Evolutionary conservation across 306 rosid genomes (phyloP), one percentile per base, ranked within the genome.

Genomic region (Dalbergia cultrata): DNA sequence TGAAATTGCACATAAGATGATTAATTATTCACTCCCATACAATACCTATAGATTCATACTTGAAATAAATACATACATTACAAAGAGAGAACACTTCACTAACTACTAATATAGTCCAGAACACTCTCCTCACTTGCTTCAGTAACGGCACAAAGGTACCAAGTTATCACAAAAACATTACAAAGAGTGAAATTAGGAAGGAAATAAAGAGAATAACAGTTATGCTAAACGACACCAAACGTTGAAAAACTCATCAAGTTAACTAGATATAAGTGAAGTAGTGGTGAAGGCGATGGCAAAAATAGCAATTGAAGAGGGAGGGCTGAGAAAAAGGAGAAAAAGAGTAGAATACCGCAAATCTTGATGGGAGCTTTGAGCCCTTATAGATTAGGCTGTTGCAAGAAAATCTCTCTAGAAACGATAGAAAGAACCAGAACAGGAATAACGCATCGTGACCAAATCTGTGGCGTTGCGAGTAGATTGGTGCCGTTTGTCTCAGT

Each of bases 331-430:
- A 8, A n/a, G 4, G 9, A 3, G 22, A 18, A 16, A 58, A 12
- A 17, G 19, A 41, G 52, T 2, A 49, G 21, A 67, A 67, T 83
- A 94, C 98, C 97, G 61, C 97, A 92, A 88, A 94, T 94, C 88
- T 94, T 94, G 77, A 94, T 92, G 81, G 98, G 98, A 13, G 97
- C 97, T 80, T 92, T 90, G 56, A 94, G 94, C 77, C 92, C 93
- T 81, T 92, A 81, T 77, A 92, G 84, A 70, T 85, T 89, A 59
- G 98, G 95, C 79, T 94, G 98, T 73, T 90, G 91, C 78, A 94
- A 64, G 88, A 94, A 92, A 84, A 94, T 87, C 4, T 92, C 97
- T 74, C 84, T 87, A 21, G 98, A 92, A 74, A 44, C 80, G 0
- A 78, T n/a, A n/a, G n/a, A n/a, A n/a, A n/a, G n/a, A n/a, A n/a